Evolutionary conservation across 1,139 yeast species (phyloP).

Genomic region (Magnusiomyces ingens): DNA sequence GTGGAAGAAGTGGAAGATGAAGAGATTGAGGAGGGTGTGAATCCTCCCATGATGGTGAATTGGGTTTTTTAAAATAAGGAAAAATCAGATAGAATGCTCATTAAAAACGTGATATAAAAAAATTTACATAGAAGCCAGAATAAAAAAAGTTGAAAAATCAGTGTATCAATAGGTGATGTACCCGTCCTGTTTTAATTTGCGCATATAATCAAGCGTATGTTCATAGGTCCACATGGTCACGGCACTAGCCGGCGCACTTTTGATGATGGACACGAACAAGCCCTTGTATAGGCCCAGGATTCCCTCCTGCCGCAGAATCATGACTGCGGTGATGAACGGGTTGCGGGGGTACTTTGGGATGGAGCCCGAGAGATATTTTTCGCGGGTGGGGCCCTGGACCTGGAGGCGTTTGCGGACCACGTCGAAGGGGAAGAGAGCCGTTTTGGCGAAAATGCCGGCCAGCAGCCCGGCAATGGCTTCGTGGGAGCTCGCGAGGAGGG

Average conservation of each 20-base stretch:
- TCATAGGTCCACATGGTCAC: slow-evolving; percentile 72
- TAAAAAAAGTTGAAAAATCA: not conserved
- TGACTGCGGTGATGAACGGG: slow-evolving; percentile 27
- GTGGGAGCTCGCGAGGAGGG: slow-evolving; percentile 29
- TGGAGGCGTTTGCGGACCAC: slow-evolving; percentile 74
- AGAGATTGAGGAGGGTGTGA: not conserved
- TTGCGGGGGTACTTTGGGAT: slow-evolving; percentile 16
- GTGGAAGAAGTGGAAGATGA: slow-evolving; percentile 7
- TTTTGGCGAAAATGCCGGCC: slow-evolving; percentile 74
- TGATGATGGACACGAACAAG: slow-evolving; percentile 55
- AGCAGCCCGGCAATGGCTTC: slow-evolving; percentile 65
- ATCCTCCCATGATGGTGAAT: slow-evolving; percentile 12
- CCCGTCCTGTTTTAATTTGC: slow-evolving; percentile 14
- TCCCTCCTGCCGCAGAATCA: slow-evolving; percentile 52
- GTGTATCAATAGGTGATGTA: slow-evolving; percentile 7
- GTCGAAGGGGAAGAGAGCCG: slow-evolving; percentile 77
- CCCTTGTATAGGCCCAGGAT: slow-evolving; percentile 68
- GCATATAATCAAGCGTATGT: slow-evolving; percentile 25
- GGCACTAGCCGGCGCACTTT: slow-evolving; percentile 76
- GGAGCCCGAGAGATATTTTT: slow-evolving; percentile 21
- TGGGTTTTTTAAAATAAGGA: slow-evolving; percentile 11
- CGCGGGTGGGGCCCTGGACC: slow-evolving; percentile 43
- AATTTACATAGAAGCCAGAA: too few relatives aligned
- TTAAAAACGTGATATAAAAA: not conserved
- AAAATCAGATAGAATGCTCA: not conserved